Evolutionary conservation across 139 green algal species (phyloP).

Genomic region (Volvox reticuliferus): DNA sequence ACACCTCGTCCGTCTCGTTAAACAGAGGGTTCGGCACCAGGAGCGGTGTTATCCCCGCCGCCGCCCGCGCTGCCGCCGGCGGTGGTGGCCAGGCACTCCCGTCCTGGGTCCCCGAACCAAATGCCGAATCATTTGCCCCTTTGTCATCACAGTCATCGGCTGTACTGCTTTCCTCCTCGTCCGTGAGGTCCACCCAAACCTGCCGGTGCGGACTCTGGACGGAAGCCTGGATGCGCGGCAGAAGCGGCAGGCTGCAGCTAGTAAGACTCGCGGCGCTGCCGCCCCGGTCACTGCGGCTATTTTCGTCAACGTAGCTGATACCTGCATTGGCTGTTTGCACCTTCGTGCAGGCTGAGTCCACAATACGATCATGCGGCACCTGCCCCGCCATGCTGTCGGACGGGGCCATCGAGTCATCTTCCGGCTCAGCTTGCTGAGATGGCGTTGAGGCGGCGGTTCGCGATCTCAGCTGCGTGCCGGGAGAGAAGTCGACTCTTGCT

Average conservation of each 20-base stretch:
- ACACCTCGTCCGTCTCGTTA: background rate
- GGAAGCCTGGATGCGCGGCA: background rate
- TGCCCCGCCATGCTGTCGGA: too few species aligned
- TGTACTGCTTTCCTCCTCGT: background rate
- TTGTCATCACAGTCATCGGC: background rate
- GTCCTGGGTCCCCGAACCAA: too few species aligned
- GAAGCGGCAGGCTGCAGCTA: background rate
- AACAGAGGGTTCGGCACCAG: conserved; percentile 32
- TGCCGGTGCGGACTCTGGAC: background rate
- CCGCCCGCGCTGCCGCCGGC: background rate
- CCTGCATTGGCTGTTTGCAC: too few species aligned
- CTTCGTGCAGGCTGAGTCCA: too few species aligned
- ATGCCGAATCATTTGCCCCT: background rate
- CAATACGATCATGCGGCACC: too few species aligned
- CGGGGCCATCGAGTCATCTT: too few species aligned
- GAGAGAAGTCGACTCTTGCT: conserved; percentile 1
- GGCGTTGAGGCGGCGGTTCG: background rate
- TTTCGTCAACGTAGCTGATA: too few species aligned
- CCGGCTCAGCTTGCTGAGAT: too few species aligned
- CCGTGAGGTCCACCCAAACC: background rate
- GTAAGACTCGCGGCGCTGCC: too few species aligned
- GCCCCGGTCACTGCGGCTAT: too few species aligned
- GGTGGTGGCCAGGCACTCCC: background rate
- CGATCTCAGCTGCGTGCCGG: background rate
- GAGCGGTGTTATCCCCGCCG: background rate